Base-by-base conservation (phyloP, 2,329 filamentous ascomycete genomes). In the Aspergillus ochraceoroseus region DNA sequence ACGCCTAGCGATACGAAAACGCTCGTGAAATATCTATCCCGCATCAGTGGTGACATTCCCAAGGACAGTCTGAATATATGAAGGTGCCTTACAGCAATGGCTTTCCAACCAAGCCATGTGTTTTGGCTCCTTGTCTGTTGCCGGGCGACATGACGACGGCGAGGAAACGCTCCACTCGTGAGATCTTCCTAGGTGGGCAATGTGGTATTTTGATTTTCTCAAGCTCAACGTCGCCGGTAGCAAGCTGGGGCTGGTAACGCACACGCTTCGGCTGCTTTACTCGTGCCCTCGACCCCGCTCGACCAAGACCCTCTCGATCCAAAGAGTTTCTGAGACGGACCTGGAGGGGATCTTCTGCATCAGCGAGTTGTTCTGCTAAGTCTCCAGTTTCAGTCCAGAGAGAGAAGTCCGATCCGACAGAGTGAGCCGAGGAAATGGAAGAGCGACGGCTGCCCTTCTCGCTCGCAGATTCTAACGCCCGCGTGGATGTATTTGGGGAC, bases 381-480 rank as follows among this genome's bases (percentile, higher is more conserved):
- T 96, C 92, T 60, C 88, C 90, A 30, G 90, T 95, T 66, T 95
- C 88, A 61, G 86, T 89, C 88, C 87, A 95, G 56, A 85, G 80
- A 44, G 82, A 87, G 65, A 86, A 85, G 57, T 83, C 79, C 46
- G 80, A 84, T 63, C 74, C 73, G 46, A 65, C 71, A 49, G 77
- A 79, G 57, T 66, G 65, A 56, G 57, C 54, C 19, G 71, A 70
- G 47, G 67, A 68, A 35, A 58, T 54, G 18, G 76, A 79, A 53
- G 72, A 75, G 61, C 70, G 71, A 56, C 70, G 68, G 56, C 65
- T 67, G 57, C 67, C 70, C 59, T 74, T 68, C 55, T 70, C 69
- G 54, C 62, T 69, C 56, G 65, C 64, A 53, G 63, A 70, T 56
- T 63, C 62, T 44, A 62, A 48, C 52, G 60, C 48, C 49, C 59